Evolutionary conservation across 495 filamentous ascomycete species (phyloP).

Genomic region (Penicillium soppii): DNA sequence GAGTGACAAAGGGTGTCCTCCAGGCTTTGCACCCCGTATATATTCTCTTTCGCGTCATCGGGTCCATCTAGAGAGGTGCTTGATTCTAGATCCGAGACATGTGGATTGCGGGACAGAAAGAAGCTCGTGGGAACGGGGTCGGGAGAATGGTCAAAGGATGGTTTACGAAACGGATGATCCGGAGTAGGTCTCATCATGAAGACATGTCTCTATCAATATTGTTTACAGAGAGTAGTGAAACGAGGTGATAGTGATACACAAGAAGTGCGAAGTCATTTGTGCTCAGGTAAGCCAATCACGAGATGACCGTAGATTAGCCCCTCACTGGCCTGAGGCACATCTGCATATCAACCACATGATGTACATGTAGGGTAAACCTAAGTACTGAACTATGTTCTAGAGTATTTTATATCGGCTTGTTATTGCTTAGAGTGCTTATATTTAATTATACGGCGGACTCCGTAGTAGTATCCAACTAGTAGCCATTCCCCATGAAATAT

Average conservation of each 20-base stretch:
- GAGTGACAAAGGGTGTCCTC: slow-evolving; percentile 50
- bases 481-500: too few species aligned
- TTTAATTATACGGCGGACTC: too few species aligned
- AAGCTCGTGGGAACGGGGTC: slow-evolving; percentile 45
- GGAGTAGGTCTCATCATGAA: slow-evolving; percentile 41
- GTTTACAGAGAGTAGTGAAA: too few species aligned
- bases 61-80: slow-evolving; percentile 23
- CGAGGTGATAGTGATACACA: too few species aligned
- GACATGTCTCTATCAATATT: too few species aligned
- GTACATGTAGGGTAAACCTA: too few species aligned
- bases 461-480: too few species aligned
- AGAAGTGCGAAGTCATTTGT: background rate
- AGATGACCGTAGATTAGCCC: background rate
- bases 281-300: background rate
- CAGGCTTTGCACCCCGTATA: slow-evolving; percentile 65
- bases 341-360: too few species aligned
- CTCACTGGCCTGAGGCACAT: background rate
- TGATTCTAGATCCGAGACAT: slow-evolving; percentile 27
- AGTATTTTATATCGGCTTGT: too few species aligned
- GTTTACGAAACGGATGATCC: slow-evolving; percentile 36
- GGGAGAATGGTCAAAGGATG: slow-evolving; percentile 27
- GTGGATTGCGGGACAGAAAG: slow-evolving; percentile 40
- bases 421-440: too few species aligned
- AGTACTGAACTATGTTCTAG: too few species aligned
- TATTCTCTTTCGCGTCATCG: slow-evolving; percentile 37